Conservation (phyloP, 306 rosid species). For the Dalbergia cochinchinensis region DNA sequence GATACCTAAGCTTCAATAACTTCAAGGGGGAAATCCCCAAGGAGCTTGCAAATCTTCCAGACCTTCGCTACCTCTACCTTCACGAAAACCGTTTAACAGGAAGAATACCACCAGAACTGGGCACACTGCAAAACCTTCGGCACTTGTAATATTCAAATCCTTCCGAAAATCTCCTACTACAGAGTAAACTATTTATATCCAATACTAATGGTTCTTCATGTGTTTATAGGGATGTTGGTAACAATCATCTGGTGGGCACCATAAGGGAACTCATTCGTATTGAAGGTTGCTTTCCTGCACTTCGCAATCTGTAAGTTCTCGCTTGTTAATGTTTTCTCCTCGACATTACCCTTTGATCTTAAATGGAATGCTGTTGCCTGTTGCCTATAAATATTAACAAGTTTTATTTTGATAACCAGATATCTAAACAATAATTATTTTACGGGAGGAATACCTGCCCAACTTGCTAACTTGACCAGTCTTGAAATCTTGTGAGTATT, state of each 20-base stretch:
- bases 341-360: neutral
- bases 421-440: constrained; percentile 91
- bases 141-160: constrained; percentile 69
- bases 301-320: constrained; percentile 88
- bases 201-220: constrained; percentile 34
- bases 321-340: constrained; percentile 22
- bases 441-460: constrained; percentile 97
- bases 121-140: constrained; percentile 90
- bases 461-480: constrained; percentile 89
- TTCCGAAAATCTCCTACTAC: constrained; percentile 9
- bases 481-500: constrained; percentile 89
- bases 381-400: constrained; percentile 27
- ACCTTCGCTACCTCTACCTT: constrained; percentile 91
- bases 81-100: constrained; percentile 93
- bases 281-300: constrained; percentile 94
- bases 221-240: constrained; percentile 86
- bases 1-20: constrained; percentile 94
- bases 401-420: constrained; percentile 53
- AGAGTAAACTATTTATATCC: constrained; percentile 20
- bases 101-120: constrained; percentile 90
- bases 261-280: constrained; percentile 94
- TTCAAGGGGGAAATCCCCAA: constrained; percentile 97
- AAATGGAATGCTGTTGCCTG: neutral
- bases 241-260: constrained; percentile 98
- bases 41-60: constrained; percentile 94